phyloP scores from a whole-genome alignment of 306 rosid genomes.

The Casuarina glauca region DNA sequence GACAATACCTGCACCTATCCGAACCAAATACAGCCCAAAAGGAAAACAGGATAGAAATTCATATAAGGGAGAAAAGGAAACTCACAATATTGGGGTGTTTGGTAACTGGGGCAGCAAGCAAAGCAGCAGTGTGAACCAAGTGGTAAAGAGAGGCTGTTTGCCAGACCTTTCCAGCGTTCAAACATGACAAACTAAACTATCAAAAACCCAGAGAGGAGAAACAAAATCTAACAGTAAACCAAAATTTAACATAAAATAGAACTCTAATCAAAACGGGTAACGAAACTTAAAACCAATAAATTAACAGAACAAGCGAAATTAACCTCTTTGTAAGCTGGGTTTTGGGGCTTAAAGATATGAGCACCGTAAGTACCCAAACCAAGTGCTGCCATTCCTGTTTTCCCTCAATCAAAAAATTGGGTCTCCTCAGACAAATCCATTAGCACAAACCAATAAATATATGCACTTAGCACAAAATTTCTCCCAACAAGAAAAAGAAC shows the following conservation, averaged over 20 bases:
- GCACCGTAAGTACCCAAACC: slow-evolving; percentile 91
- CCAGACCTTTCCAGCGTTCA: slow-evolving; percentile 69
- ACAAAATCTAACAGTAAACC: background rate
- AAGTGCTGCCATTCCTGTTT: slow-evolving; percentile 83
- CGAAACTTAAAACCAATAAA: background rate
- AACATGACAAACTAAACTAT: background rate
- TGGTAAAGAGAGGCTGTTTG: slow-evolving; percentile 92
- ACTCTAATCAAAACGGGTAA: slow-evolving; percentile 10
- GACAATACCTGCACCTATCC: background rate
- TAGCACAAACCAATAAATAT: background rate
- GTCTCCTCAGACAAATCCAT: background rate
- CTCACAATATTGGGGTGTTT: slow-evolving; percentile 76
- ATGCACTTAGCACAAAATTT: background rate
- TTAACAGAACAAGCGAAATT: background rate
- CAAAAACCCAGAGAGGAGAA: background rate
- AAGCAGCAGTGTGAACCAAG: slow-evolving; percentile 89
- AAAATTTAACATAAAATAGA: slow-evolving; percentile 24
- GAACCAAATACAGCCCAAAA: background rate
- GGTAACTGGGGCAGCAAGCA: slow-evolving; percentile 75
- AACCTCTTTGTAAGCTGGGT: slow-evolving; percentile 77
- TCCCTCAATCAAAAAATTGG: slow-evolving; percentile 1
- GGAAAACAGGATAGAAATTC: background rate
- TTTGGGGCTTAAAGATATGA: slow-evolving; percentile 80
- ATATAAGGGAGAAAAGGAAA: slow-evolving; percentile 19
- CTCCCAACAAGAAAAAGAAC: background rate